Percentiles rank a stretch among this genome's conserved stretches.
Evolutionary conservation across 2,329 filamentous ascomycete genomes (phyloP).

Genomic region (Ambrosiella cleistominuta): DNA sequence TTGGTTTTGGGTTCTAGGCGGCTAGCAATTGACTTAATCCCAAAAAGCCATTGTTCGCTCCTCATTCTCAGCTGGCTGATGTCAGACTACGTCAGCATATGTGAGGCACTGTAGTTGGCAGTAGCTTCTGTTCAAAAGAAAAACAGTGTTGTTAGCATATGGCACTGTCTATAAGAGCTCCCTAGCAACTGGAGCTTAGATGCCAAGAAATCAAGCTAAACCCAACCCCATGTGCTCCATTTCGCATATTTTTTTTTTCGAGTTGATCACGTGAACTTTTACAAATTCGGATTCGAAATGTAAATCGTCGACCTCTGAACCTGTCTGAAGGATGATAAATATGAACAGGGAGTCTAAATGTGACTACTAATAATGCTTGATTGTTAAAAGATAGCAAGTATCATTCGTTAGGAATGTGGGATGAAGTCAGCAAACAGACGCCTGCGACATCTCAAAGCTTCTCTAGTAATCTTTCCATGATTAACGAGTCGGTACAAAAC

Average conservation of each 20-base stretch:
- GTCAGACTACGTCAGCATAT: neutral
- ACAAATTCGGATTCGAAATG: too few species aligned
- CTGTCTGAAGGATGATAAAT: too few species aligned
- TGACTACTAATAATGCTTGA: too few species aligned
- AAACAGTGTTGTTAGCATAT: neutral
- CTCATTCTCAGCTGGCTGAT: neutral
- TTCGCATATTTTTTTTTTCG: neutral
- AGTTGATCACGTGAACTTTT: too few species aligned
- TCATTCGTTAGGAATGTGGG: neutral
- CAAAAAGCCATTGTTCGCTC: neutral
- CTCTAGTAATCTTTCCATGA: neutral
- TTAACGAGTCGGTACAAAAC: neutral
- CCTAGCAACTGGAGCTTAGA: neutral
- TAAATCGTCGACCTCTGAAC: too few species aligned
- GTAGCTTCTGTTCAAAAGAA: neutral
- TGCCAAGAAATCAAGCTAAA: neutral
- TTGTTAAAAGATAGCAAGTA: neutral
- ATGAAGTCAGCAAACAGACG: neutral
- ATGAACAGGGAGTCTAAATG: too few species aligned
- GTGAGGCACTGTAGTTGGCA: neutral
- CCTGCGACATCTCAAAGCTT: neutral
- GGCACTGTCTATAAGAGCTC: too few species aligned
- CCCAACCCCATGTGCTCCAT: neutral
- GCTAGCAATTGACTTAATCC: neutral
- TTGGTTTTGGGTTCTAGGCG: too few species aligned